These are phyloP conservation scores for Glomus cerebriforme DNA, from an alignment of 192 early-diverging fungal genomes.

Conservation along the genomic window DNA sequence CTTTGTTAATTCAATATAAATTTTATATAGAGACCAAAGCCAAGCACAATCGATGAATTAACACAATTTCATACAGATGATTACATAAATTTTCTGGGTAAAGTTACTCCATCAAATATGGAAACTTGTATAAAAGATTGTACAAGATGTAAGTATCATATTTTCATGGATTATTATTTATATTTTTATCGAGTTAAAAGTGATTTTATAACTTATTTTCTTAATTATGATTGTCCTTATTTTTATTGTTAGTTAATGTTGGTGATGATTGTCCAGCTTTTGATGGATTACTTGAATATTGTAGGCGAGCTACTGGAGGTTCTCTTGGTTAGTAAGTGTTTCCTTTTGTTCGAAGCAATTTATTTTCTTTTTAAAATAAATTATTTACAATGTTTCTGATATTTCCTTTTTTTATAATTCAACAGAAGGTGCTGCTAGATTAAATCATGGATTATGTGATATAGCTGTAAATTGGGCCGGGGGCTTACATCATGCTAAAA, in stretches of 20 bases:
- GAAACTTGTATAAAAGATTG: conserved; percentile 63
- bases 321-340: conserved; percentile 69
- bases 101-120: conserved; percentile 73
- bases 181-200: background rate
- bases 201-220: no score
- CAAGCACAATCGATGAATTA: conserved; percentile 86
- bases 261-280: conserved; percentile 96
- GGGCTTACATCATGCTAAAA: conserved; percentile 97
- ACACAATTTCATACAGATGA: conserved; percentile 92
- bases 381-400: background rate
- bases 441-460: conserved; percentile 80
- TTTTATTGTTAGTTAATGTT: conserved; percentile 64
- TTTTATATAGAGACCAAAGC: conserved; percentile 61
- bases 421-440: conserved; percentile 78
- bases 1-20: background rate
- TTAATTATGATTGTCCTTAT: background rate
- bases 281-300: conserved; percentile 95
- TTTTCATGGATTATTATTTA: background rate
- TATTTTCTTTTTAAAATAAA: background rate
- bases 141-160: conserved; percentile 51
- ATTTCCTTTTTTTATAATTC: background rate
- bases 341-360: background rate
- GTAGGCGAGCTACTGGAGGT: conserved; percentile 85
- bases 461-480: conserved; percentile 97
- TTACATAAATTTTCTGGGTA: conserved; percentile 86